Conservation (phyloP, 2,329 filamentous ascomycete species). For the Magnaporthiopsis incrustans region DNA sequence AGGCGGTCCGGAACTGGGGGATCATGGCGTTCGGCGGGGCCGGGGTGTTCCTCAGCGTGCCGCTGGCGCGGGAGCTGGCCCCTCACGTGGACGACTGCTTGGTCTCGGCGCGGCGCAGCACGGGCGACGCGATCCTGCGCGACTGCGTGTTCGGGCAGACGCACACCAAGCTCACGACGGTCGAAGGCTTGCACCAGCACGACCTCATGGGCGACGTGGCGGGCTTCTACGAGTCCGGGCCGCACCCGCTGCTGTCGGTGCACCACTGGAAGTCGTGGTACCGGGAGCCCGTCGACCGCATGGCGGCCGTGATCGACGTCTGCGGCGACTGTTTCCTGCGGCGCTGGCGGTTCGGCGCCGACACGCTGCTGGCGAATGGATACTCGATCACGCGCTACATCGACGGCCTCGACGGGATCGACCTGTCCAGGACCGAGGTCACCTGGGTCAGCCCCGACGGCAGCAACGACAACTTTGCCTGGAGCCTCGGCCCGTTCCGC, state of each 20-base stretch:
- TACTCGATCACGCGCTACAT: constrained; percentile 48
- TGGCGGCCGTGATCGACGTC: constrained; percentile 39
- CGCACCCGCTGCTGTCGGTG: constrained; percentile 41
- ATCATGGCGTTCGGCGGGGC: constrained; percentile 55
- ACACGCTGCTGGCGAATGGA: constrained; percentile 49
- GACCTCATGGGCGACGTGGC: constrained; percentile 46
- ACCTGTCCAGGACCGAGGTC: constrained; percentile 40
- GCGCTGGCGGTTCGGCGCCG: constrained; percentile 40
- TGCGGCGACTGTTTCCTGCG: constrained; percentile 53
- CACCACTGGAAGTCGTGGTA: constrained; percentile 61
- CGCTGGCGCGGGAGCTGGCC: constrained; percentile 40
- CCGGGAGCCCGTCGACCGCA: constrained; percentile 37
- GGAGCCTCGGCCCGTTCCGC: constrained; percentile 45
- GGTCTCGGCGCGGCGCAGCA: constrained; percentile 27
- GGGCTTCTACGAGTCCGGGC: constrained; percentile 53
- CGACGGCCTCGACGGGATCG: constrained; percentile 27
- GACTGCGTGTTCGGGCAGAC: constrained; percentile 50
- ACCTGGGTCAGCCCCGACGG: constrained; percentile 41
- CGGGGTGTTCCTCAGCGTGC: constrained; percentile 48
- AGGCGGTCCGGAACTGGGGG: constrained; percentile 43
- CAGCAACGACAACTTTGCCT: constrained; percentile 39
- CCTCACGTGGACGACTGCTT: constrained; percentile 41
- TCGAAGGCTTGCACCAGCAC: constrained; percentile 49
- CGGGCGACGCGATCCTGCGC: constrained; percentile 48
- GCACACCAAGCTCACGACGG: constrained; percentile 42